Percentiles rank a stretch among this genome's conserved stretches.
phyloP scores from a whole-genome alignment of 306 rosid genomes.

The Luffa acutangula region DNA sequence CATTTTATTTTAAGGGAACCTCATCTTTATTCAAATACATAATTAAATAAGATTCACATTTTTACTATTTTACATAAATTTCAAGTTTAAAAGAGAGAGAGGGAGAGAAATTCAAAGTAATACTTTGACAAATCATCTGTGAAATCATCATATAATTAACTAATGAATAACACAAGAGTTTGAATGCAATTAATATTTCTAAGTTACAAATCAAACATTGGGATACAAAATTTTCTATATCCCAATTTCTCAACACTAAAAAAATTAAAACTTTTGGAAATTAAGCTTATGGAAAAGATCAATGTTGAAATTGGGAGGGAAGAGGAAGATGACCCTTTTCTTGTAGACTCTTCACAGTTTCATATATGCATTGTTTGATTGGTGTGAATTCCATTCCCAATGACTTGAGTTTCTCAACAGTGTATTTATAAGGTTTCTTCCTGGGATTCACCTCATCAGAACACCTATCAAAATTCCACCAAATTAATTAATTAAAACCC shows the following conservation, averaged over 20 bases:
- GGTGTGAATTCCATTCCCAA: conserved; percentile 71
- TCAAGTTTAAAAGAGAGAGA: too few species aligned
- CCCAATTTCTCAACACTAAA: background rate
- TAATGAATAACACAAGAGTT: too few species aligned
- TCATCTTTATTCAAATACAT: too few species aligned
- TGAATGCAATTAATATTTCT: background rate
- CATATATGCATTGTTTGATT: conserved; percentile 59
- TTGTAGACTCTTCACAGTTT: conserved; percentile 69
- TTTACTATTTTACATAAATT: too few species aligned
- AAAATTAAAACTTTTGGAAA: background rate
- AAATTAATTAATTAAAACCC: background rate
- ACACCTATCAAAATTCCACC: conserved; percentile 31
- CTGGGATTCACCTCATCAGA: conserved; percentile 75
- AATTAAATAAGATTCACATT: too few species aligned
- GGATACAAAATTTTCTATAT: background rate
- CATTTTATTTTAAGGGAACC: too few species aligned
- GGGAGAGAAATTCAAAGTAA: too few species aligned
- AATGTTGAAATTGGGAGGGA: conserved; percentile 9
- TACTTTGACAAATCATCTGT: too few species aligned
- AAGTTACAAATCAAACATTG: background rate
- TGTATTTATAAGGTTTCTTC: conserved; percentile 52
- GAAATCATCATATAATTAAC: too few species aligned
- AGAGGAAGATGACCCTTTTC: conserved; percentile 66
- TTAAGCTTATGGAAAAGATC: background rate
- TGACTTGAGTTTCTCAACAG: conserved; percentile 56